These are phyloP conservation scores for Russula ochroleuca DNA, from an alignment of 768 basidiomycete species.

Conservation along the genomic window DNA sequence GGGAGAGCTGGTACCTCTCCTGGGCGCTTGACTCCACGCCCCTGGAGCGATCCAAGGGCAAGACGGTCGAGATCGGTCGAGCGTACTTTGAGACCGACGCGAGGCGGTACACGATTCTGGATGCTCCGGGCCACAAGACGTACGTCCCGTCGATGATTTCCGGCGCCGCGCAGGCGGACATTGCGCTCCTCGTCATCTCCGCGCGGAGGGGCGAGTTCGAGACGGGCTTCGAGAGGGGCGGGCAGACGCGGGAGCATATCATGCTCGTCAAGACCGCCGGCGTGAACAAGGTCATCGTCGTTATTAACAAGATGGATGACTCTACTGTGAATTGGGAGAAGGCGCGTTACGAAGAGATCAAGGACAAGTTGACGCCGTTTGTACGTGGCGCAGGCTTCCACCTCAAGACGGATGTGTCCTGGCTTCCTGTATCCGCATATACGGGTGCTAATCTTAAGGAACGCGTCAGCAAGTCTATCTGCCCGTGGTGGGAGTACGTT, in stretches of 20 bases:
- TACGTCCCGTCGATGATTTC: constrained; percentile 98
- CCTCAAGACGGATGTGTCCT: constrained; percentile 86
- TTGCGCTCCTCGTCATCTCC: constrained; percentile 94
- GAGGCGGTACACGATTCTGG: constrained; percentile 94
- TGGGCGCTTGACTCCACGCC: constrained; percentile 99
- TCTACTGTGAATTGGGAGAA: constrained; percentile 87
- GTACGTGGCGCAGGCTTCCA: constrained; percentile 87
- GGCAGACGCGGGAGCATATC: constrained; percentile 96
- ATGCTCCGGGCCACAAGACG: constrained; percentile 98
- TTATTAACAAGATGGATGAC: constrained; percentile 99
- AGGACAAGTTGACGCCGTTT: constrained; percentile 86
- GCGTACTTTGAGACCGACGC: constrained; percentile 90
- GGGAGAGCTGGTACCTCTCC: constrained; percentile 95
- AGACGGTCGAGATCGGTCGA: constrained; percentile 97
- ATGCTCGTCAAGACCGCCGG: constrained; percentile 99
- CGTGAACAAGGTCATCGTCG: constrained; percentile 82
- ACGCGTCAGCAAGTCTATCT: constrained; percentile 57
- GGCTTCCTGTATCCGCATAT: constrained; percentile 91
- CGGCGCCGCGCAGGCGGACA: constrained; percentile 97
- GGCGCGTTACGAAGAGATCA: constrained; percentile 85
- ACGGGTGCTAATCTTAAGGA: constrained; percentile 91
- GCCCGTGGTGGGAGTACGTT: constrained; percentile 86
- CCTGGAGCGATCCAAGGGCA: constrained; percentile 92
- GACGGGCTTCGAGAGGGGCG: constrained; percentile 98
- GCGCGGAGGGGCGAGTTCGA: constrained; percentile 99